Evolutionary conservation across 2,329 filamentous ascomycete species (phyloP), one percentile per base, ranked within the genome.

Genomic region (Teratosphaeria viscida): DNA sequence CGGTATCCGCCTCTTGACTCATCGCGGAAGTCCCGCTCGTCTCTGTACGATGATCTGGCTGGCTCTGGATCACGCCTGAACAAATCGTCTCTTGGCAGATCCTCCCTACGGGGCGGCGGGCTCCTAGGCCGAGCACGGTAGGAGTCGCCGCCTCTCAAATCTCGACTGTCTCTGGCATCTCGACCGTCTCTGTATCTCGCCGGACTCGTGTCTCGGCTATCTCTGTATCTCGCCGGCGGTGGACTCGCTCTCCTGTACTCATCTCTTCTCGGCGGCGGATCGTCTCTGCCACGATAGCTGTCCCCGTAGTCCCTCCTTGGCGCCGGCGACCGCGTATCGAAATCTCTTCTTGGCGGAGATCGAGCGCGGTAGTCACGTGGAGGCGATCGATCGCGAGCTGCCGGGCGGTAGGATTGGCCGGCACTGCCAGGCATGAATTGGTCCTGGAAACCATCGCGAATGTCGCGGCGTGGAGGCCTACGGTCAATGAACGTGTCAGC

Each of bases 321-420:
- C n/a, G 43, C 43, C 43, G 43, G 43, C 43, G 43, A 49, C 26
- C 43, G 43, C 19, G 43, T 49, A 26, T 54, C 34, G 23, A 32
- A 54, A 7, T 54, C 53, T 32, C 39, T 7, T 56, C 55, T 56
- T 23, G 77, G 74, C 49, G 81, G 82, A 34, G 81, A 82, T 63
- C 78, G 74, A 58, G 69, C 76, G 70, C 78, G 74, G 65, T 78
- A 73, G 59, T 72, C 72, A 52, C 54, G 63, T 29, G 67, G 64
- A 29, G 70, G 70, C 10, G 67, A 65, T 54, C 68, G 70, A 59
- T 69, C 68, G 57, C 69, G 68, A 35, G 62, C 69, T 53, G 68
- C 67, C 52, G 72, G 72, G n/a, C 72, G 70, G 61, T 74, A 74
- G n/a, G 70, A 72, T 57, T 74, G 70, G 7, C 72, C 72, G 19